Conservation (phyloP, 352 stramenopile species). For the Phytopythium sindhum region DNA sequence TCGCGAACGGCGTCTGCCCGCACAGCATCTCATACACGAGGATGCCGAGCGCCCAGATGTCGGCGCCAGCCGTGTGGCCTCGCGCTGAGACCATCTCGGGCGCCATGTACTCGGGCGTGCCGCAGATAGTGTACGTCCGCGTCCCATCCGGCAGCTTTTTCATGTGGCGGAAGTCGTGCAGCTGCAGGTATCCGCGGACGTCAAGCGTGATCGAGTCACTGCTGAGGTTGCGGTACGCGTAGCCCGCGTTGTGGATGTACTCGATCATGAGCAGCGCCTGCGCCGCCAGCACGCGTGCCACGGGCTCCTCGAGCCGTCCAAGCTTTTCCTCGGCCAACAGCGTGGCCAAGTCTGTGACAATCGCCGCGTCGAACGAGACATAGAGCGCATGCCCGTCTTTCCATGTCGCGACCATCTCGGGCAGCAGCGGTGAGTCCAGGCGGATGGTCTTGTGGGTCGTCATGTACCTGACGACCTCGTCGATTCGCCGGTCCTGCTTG, state of each 20-base stretch:
- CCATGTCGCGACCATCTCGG: slow-evolving; percentile 73
- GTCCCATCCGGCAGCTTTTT: slow-evolving; percentile 80
- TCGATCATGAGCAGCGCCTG: slow-evolving; percentile 82
- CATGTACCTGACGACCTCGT: slow-evolving; percentile 72
- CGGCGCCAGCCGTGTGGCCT: slow-evolving; percentile 70
- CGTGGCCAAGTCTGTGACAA: slow-evolving; percentile 63
- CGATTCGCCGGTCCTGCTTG: slow-evolving; percentile 58
- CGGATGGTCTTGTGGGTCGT: slow-evolving; percentile 64
- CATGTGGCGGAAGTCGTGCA: slow-evolving; percentile 86
- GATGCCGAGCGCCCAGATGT: slow-evolving; percentile 85
- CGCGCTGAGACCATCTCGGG: slow-evolving; percentile 86
- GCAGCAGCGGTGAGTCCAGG: slow-evolving; percentile 62
- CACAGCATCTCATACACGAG: slow-evolving; percentile 86
- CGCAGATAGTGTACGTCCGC: slow-evolving; percentile 86
- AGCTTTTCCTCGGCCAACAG: slow-evolving; percentile 60
- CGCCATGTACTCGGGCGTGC: slow-evolving; percentile 87
- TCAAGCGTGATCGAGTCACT: slow-evolving; percentile 85
- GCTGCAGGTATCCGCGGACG: slow-evolving; percentile 72
- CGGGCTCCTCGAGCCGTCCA: slow-evolving; percentile 49
- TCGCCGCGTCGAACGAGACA: slow-evolving; percentile 66
- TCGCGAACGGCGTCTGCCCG: slow-evolving; percentile 80
- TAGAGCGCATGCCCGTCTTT: slow-evolving; percentile 81
- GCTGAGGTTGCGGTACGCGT: slow-evolving; percentile 82
- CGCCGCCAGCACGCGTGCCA: slow-evolving; percentile 56
- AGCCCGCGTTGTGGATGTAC: slow-evolving; percentile 76